phyloP scores from a whole-genome alignment of 306 rosid species.

The Hippophae tibetana region DNA sequence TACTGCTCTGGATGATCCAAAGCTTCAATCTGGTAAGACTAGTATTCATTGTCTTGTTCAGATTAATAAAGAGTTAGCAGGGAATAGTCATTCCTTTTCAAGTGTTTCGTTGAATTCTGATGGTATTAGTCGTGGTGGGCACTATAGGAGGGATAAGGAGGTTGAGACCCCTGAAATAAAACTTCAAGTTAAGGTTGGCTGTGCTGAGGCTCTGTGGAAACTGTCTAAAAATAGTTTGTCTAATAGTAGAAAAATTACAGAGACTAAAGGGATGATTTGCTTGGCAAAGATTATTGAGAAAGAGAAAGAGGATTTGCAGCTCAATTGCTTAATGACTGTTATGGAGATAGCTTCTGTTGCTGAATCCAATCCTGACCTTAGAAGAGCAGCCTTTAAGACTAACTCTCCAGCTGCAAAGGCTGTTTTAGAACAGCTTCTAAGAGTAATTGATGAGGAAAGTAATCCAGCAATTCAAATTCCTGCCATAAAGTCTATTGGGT shows the following conservation, averaged over 20 bases:
- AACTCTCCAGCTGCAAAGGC: conserved; percentile 66
- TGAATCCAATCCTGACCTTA: conserved; percentile 50
- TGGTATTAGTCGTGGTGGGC: conserved; percentile 51
- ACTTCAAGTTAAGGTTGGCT: conserved; percentile 45
- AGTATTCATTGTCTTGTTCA: conserved; percentile 55
- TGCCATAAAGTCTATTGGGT: conserved; percentile 73
- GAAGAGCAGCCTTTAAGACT: conserved; percentile 65
- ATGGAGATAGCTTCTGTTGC: conserved; percentile 78
- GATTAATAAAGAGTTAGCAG: conserved; percentile 30
- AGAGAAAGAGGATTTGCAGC: conserved; percentile 50
- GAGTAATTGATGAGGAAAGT: conserved; percentile 40
- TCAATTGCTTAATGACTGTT: conserved; percentile 74
- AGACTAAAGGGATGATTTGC: conserved; percentile 86
- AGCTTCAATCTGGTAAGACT: conserved; percentile 28
- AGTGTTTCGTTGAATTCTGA: conserved; percentile 24
- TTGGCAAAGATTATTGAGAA: conserved; percentile 69
- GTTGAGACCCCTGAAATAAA: conserved; percentile 47
- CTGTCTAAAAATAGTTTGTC: conserved; percentile 43
- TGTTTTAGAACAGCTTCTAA: conserved; percentile 64
- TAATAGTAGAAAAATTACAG: conserved; percentile 57
- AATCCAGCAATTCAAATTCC: conserved; percentile 38
- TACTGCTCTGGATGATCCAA: conserved; percentile 46
- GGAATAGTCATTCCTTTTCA: conserved; percentile 5
- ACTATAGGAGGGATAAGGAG: conserved; percentile 42
- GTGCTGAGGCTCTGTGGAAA: conserved; percentile 83